phyloP scores from a whole-genome alignment of 345 rosid species.

The Gynandropsis gynandra region DNA sequence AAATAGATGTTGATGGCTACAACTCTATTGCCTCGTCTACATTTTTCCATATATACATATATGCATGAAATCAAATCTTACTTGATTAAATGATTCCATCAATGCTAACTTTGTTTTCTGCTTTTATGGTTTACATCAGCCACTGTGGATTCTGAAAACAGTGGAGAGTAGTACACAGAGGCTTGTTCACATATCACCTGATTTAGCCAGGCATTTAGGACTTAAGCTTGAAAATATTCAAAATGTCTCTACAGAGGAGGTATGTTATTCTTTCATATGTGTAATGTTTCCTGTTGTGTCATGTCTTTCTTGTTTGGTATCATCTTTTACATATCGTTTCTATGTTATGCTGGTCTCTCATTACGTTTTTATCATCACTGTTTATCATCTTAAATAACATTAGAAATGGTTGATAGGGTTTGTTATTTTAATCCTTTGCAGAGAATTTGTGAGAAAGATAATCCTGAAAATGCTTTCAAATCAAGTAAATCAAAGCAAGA shows the following conservation, averaged over 20 bases:
- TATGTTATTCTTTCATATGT: constrained; percentile 12
- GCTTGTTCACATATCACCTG: constrained; percentile 82
- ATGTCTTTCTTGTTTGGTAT: neutral
- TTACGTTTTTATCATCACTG: neutral
- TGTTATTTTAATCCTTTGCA: constrained; percentile 20
- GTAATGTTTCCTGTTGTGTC: neutral
- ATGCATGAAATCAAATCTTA: constrained; percentile 1
- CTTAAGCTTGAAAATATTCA: constrained; percentile 51
- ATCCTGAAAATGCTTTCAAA: constrained; percentile 25
- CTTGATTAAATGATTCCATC: neutral
- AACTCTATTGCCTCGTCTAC: constrained; percentile 7
- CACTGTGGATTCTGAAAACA: constrained; percentile 82
- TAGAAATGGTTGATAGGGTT: neutral
- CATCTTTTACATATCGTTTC: neutral
- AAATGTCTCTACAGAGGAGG: constrained; percentile 39
- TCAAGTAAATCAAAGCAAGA: constrained; percentile 29
- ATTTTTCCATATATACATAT: constrained; percentile 1
- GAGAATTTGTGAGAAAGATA: constrained; percentile 35
- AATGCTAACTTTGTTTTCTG: constrained; percentile 11
- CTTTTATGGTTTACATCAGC: constrained; percentile 41
- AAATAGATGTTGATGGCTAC: too few relatives aligned
- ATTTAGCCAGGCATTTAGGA: constrained; percentile 79
- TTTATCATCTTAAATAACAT: neutral
- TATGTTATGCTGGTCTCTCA: neutral
- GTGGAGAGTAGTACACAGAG: constrained; percentile 57